Evolutionary conservation across 139 green algal genomes (phyloP).

Genomic region (Raphidocelis subcapitata): DNA sequence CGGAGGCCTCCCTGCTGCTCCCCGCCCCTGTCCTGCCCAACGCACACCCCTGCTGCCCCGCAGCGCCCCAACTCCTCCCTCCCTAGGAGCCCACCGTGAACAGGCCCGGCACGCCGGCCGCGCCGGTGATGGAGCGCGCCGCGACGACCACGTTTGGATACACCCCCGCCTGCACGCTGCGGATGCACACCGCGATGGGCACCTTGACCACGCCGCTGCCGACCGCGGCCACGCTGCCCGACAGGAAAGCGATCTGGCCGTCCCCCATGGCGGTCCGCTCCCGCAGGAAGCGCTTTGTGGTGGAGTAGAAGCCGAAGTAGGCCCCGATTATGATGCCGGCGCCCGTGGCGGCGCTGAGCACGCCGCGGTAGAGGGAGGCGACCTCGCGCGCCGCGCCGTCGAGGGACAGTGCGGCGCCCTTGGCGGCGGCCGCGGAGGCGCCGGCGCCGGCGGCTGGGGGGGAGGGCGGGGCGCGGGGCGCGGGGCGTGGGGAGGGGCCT

Average conservation of each 20-base stretch:
- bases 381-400: constrained; percentile 9
- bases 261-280: constrained; percentile 45
- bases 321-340: constrained; percentile 67
- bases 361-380: constrained; percentile 48
- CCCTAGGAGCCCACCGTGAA: too few species aligned
- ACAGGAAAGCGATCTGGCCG: constrained; percentile 57
- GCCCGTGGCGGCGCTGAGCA: constrained; percentile 52
- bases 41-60: too few species aligned
- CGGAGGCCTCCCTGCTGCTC: too few species aligned
- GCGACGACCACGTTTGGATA: constrained; percentile 83
- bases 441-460: not conserved
- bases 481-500: too few species aligned
- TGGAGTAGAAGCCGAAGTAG: constrained; percentile 80
- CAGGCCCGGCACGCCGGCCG: constrained; percentile 68
- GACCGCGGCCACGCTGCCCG: constrained; percentile 46
- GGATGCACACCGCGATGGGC: constrained; percentile 90
- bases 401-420: not conserved
- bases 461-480: too few species aligned
- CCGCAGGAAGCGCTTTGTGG: constrained; percentile 58
- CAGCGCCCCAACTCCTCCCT: too few species aligned
- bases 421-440: not conserved
- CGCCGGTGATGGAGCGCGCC: constrained; percentile 53
- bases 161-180: constrained; percentile 79
- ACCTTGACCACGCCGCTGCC: constrained; percentile 75
- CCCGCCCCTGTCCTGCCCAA: too few species aligned